Conservation (phyloP, 2,329 filamentous ascomycete genomes). For the Hypoxylon sp. region DNA sequence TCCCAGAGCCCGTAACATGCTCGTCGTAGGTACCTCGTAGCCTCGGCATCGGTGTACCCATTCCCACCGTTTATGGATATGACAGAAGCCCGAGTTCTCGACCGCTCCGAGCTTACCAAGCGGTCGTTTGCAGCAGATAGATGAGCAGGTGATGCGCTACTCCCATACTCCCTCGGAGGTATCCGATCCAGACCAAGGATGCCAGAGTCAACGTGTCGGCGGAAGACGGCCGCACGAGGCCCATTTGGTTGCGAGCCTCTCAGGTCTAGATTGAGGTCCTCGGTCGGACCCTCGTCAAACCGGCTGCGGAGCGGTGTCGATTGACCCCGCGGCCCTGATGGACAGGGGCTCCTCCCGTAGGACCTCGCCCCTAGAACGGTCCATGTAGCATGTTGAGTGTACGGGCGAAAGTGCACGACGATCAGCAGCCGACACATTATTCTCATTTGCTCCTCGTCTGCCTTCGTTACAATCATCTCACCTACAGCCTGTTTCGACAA, state of each 20-base stretch:
- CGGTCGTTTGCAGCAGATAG: background rate
- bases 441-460: conserved; percentile 2
- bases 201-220: conserved; percentile 9
- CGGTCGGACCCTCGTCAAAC: conserved; percentile 13
- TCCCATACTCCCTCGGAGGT: conserved; percentile 14
- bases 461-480: background rate
- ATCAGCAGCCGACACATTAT: conserved; percentile 3
- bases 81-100: background rate
- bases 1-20: background rate
- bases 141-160: background rate
- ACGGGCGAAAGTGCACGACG: conserved; percentile 14
- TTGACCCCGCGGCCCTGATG: conserved; percentile 19
- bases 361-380: background rate
- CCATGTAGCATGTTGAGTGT: conserved; percentile 2
- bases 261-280: conserved; percentile 31
- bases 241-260: conserved; percentile 6
- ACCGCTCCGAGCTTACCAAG: conserved; percentile 13
- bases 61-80: background rate
- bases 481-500: conserved; percentile 3
- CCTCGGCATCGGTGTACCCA: background rate
- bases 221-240: conserved; percentile 8
- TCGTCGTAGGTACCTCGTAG: background rate
- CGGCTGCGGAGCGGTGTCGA: conserved; percentile 20
- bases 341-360: conserved; percentile 3
- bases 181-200: conserved; percentile 20